These are phyloP conservation scores for Cichorium intybus DNA, from an alignment of 140 eudicot species.

Conservation along the genomic window DNA sequence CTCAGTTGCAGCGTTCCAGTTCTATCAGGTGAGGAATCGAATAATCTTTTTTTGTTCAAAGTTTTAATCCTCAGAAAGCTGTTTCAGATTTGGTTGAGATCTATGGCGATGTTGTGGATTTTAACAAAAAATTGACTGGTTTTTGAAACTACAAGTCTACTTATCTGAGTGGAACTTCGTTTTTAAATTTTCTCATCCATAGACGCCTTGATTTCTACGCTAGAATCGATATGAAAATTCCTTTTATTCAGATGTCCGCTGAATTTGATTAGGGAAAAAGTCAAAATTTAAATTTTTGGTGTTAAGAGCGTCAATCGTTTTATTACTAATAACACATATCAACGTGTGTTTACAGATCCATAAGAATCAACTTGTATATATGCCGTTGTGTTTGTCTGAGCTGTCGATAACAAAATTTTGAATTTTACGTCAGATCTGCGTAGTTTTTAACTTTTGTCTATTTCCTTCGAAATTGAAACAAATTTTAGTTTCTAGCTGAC, in stretches of 20 bases:
- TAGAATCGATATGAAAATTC: neutral
- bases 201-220: neutral
- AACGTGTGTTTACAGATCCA: slow-evolving; percentile 10
- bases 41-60: too few relatives aligned
- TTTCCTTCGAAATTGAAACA: neutral
- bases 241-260: neutral
- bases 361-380: neutral
- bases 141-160: neutral
- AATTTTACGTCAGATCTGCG: slow-evolving; percentile 11
- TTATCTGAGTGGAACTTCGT: neutral
- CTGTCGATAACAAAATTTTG: neutral
- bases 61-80: too few relatives aligned
- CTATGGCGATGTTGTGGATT: neutral
- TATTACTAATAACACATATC: too few relatives aligned
- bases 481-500: neutral
- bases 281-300: neutral
- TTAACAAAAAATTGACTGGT: neutral
- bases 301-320: neutral
- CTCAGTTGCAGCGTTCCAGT: neutral
- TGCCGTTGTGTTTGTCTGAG: neutral
- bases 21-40: neutral
- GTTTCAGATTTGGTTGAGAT: neutral
- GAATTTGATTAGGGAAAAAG: neutral
- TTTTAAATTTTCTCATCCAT: neutral
- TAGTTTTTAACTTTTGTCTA: neutral